phyloP scores from a whole-genome alignment of 148 eudicot species.

The Selenicereus undatus region DNA sequence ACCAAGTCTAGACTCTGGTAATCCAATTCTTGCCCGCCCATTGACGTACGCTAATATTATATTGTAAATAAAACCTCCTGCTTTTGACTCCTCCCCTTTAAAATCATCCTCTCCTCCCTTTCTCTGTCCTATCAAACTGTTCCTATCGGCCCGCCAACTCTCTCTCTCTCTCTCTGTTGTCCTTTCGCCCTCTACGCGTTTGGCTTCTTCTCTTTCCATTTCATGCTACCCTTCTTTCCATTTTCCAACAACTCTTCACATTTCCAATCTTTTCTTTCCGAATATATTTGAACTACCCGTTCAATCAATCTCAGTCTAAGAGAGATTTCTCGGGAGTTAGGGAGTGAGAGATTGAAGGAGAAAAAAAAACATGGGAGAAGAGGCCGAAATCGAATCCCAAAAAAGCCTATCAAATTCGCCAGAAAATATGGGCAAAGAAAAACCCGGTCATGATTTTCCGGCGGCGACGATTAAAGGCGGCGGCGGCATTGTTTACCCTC shows the following conservation, averaged over 20 bases:
- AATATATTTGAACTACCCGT: not conserved
- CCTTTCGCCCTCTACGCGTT: not conserved
- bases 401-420: not conserved
- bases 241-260: not conserved
- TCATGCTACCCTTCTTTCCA: conserved; percentile 10
- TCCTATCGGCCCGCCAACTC: conserved; percentile 28
- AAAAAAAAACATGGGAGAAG: conserved; percentile 12
- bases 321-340: not conserved
- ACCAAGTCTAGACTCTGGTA: not conserved
- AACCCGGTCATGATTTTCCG: not conserved
- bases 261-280: not conserved
- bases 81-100: not conserved
- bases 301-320: not conserved
- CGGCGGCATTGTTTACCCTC: conserved; percentile 31
- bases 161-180: not conserved
- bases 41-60: conserved; percentile 16
- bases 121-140: conserved; percentile 2
- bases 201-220: not conserved
- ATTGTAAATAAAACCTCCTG: not conserved
- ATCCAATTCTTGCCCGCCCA: conserved; percentile 12
- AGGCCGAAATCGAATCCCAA: conserved; percentile 8
- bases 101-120: not conserved
- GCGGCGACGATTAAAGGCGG: not conserved
- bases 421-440: conserved; percentile 1
- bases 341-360: not conserved